Evolutionary conservation across 2,329 filamentous ascomycete genomes (phyloP).

Genomic region (Pseudohalonectria lignicola): DNA sequence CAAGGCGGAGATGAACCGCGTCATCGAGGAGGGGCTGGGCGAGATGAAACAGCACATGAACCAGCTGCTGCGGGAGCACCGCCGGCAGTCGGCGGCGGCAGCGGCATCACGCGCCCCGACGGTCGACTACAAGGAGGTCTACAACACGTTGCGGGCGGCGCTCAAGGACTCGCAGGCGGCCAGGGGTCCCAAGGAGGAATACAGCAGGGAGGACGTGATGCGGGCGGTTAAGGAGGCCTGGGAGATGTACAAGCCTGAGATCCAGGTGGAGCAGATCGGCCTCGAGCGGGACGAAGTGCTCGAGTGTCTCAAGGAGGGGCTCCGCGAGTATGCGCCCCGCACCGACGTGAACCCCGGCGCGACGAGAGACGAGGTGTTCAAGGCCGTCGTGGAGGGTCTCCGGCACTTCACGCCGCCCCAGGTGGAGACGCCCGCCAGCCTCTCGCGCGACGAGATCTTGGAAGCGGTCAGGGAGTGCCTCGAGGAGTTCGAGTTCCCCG

Average conservation of each 20-base stretch:
- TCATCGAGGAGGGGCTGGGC: conserved; percentile 69
- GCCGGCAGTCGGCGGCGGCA: conserved; percentile 55
- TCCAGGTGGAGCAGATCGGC: conserved; percentile 81
- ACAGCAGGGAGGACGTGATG: conserved; percentile 74
- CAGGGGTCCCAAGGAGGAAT: conserved; percentile 29
- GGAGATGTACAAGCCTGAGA: conserved; percentile 90
- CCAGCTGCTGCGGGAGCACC: conserved; percentile 64
- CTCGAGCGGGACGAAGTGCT: conserved; percentile 85
- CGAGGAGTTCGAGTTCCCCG: conserved; percentile 70
- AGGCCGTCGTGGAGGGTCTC: conserved; percentile 75
- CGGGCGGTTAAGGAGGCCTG: conserved; percentile 81
- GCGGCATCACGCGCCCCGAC: conserved; percentile 45
- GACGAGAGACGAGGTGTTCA: conserved; percentile 74
- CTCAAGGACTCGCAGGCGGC: conserved; percentile 48
- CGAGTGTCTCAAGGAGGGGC: conserved; percentile 73
- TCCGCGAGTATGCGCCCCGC: conserved; percentile 59
- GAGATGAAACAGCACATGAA: conserved; percentile 82
- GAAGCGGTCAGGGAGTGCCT: conserved; percentile 77
- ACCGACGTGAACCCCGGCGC: conserved; percentile 46
- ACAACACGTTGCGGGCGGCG: conserved; percentile 72
- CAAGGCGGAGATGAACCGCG: conserved; percentile 61
- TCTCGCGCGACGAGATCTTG: conserved; percentile 76
- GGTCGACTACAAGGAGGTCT: conserved; percentile 75
- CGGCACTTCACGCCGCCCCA: conserved; percentile 69
- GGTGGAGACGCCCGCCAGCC: conserved; percentile 54